phyloP scores from a whole-genome alignment of 2,329 filamentous ascomycete genomes.

The Emmonsiellopsis sp. region DNA sequence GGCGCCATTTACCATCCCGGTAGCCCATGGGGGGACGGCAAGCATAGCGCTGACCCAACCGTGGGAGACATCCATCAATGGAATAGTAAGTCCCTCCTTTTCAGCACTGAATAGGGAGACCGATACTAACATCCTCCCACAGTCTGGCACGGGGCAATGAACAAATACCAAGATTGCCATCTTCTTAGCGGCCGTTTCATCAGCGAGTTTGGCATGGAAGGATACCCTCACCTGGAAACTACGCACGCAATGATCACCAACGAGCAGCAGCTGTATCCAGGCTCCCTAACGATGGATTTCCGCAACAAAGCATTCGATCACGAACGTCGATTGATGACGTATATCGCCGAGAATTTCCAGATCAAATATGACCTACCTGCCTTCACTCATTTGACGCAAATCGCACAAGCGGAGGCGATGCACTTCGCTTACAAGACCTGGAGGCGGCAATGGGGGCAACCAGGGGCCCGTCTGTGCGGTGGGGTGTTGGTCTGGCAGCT shows the following conservation, averaged over 20 bases:
- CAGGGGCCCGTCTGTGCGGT: conserved; percentile 22
- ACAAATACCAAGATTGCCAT: conserved; percentile 85
- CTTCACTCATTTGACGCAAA: background rate
- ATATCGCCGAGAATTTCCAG: conserved; percentile 80
- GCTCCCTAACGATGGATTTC: conserved; percentile 80
- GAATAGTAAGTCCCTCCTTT: conserved; percentile 51
- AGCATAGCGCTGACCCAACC: conserved; percentile 63
- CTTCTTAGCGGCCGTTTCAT: conserved; percentile 82
- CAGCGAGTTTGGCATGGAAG: conserved; percentile 90
- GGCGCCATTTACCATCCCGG: conserved; percentile 65
- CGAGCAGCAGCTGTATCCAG: conserved; percentile 66
- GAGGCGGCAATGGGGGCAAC: conserved; percentile 36
- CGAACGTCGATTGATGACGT: conserved; percentile 74
- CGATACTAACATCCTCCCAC: background rate
- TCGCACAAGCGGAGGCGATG: conserved; percentile 40
- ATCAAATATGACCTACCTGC: background rate
- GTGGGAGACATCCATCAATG: conserved; percentile 90
- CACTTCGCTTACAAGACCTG: conserved; percentile 48
- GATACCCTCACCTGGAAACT: conserved; percentile 73
- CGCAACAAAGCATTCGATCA: conserved; percentile 93
- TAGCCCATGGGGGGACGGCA: conserved; percentile 78
- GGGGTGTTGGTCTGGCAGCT: conserved; percentile 31
- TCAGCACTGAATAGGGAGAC: conserved; percentile 4
- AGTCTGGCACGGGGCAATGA: conserved; percentile 84
- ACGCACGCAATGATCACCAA: conserved; percentile 67